A percentile compares a stretch with the other conserved stretches of the same genome.
These are phyloP conservation scores for Canna indica DNA, from an alignment of 176 grass and related monocot genomes.

Conservation along the genomic window DNA sequence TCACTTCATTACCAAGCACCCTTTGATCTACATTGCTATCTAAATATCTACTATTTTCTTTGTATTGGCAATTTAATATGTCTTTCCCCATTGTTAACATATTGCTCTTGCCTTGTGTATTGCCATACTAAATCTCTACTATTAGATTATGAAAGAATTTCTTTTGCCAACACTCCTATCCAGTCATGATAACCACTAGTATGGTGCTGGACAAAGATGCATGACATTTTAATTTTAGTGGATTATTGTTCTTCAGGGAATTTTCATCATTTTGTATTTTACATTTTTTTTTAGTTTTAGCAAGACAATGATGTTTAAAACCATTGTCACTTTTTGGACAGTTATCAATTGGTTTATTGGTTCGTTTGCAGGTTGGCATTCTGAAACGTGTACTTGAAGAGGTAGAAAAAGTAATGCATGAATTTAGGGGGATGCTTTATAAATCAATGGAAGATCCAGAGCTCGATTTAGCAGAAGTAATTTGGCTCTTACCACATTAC, in stretches of 20 bases:
- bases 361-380: conserved; percentile 75
- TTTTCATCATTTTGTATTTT: not conserved
- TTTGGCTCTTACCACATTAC: conserved; percentile 21
- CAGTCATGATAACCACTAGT: too few relatives aligned
- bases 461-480: conserved; percentile 89
- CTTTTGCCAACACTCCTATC: too few relatives aligned
- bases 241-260: not conserved
- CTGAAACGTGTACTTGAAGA: conserved; percentile 96
- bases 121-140: too few relatives aligned
- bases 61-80: too few relatives aligned
- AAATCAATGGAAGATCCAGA: conserved; percentile 99
- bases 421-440: conserved; percentile 98
- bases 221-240: not conserved
- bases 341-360: conserved; percentile 12
- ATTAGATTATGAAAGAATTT: too few relatives aligned
- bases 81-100: too few relatives aligned
- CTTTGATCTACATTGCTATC: too few relatives aligned
- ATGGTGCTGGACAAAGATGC: not conserved
- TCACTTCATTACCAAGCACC: too few relatives aligned
- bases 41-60: too few relatives aligned
- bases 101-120: too few relatives aligned
- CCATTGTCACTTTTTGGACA: conserved; percentile 18
- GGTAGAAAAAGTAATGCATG: conserved; percentile 98
- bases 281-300: not conserved
- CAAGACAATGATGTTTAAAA: too few relatives aligned